These are phyloP conservation scores for Punctularia strigosozonata DNA, from an alignment of 768 basidiomycete genomes.

Conservation along the genomic window DNA sequence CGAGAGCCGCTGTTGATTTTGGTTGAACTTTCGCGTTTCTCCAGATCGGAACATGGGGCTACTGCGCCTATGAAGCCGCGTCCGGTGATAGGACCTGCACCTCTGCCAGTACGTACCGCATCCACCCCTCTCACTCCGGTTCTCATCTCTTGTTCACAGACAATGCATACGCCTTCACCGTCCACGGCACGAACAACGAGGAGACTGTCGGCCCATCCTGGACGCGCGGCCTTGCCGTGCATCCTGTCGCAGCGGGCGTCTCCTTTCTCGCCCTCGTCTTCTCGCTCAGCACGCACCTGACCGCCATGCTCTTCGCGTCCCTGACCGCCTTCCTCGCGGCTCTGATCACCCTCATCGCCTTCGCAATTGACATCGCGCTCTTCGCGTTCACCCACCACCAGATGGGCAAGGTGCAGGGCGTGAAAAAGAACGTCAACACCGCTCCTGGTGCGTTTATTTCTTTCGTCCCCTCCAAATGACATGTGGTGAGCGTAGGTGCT, in stretches of 20 bases:
- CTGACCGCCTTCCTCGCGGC: slow-evolving; percentile 58
- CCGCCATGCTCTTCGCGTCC: slow-evolving; percentile 29
- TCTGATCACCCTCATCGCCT: slow-evolving; percentile 54
- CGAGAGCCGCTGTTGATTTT: too few relatives aligned
- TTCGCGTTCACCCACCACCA: slow-evolving; percentile 49
- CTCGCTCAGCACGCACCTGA: slow-evolving; percentile 47
- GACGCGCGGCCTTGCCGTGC: slow-evolving; percentile 66
- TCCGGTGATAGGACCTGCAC: slow-evolving; percentile 37
- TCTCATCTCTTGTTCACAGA: neutral
- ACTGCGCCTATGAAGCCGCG: slow-evolving; percentile 35
- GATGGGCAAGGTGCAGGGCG: slow-evolving; percentile 35
- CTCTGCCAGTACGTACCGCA: slow-evolving; percentile 32
- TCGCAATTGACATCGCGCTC: slow-evolving; percentile 69
- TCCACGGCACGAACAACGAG: slow-evolving; percentile 36
- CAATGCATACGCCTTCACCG: neutral
- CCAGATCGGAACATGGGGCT: slow-evolving; percentile 67
- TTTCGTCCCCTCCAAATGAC: neutral
- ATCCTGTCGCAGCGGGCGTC: slow-evolving; percentile 50
- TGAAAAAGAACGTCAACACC: slow-evolving; percentile 36
- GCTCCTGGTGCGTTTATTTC: slow-evolving; percentile 42
- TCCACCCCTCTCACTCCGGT: too few relatives aligned
- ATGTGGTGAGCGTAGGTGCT: neutral
- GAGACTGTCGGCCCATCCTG: slow-evolving; percentile 41
- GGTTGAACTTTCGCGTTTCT: neutral
- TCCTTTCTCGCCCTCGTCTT: slow-evolving; percentile 54